Conservation (phyloP, 2,329 filamentous ascomycete species). For the Colletotrichum orchidophilum region DNA sequence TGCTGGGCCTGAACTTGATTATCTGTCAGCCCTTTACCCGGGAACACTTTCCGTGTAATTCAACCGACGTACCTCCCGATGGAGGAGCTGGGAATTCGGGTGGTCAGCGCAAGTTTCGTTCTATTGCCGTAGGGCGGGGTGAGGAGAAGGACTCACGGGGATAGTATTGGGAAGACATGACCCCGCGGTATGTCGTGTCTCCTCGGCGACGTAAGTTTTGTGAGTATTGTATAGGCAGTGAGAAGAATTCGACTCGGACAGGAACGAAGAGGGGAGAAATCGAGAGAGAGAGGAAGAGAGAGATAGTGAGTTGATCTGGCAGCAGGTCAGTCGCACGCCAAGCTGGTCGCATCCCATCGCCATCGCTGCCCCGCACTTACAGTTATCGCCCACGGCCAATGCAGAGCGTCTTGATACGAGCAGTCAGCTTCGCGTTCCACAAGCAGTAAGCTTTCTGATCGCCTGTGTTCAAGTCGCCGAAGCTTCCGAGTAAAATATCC, state of each 20-base stretch:
- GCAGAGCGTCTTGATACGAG: neutral
- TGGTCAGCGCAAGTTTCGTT: constrained; percentile 18
- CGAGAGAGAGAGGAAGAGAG: neutral
- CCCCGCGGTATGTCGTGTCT: neutral
- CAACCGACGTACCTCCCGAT: constrained; percentile 21
- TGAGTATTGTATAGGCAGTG: too few species aligned
- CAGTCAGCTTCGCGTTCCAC: neutral
- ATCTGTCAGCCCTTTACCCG: constrained; percentile 15
- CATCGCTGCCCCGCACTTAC: constrained; percentile 31
- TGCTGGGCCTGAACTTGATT: constrained; percentile 40
- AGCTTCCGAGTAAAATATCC: neutral
- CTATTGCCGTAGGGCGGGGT: neutral
- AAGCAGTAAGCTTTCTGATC: neutral
- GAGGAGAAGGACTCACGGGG: constrained; percentile 23
- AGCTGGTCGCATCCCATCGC: constrained; percentile 5
- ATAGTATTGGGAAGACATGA: constrained; percentile 32
- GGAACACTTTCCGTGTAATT: neutral
- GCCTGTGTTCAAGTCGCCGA: neutral
- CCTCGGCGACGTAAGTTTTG: neutral
- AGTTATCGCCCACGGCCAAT: constrained; percentile 5
- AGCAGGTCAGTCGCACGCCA: constrained; percentile 7
- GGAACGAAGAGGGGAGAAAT: neutral
- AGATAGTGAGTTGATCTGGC: constrained; percentile 2
- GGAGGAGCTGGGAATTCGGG: constrained; percentile 24
- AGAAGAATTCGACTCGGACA: neutral